phyloP scores from a whole-genome alignment of 2,329 filamentous ascomycete genomes.

The Aspergillus versicolor region DNA sequence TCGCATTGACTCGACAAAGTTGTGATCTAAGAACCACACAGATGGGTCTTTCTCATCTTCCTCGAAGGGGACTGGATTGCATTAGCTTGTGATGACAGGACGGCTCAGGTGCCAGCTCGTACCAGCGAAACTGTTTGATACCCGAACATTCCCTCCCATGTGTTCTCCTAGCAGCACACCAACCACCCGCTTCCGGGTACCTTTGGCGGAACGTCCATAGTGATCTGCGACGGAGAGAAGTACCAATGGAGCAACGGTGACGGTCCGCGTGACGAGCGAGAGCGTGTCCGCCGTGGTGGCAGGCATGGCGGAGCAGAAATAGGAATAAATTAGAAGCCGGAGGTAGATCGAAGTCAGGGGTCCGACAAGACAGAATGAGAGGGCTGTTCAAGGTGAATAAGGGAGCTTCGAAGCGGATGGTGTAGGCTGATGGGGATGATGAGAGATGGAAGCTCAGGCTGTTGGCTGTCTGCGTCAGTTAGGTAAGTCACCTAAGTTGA shows the following conservation, averaged over 20 bases:
- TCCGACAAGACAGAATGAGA: not conserved
- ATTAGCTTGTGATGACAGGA: constrained; percentile 1
- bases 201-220: constrained; percentile 91
- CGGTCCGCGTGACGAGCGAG: constrained; percentile 88
- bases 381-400: not conserved
- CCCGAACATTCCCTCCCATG: constrained; percentile 90
- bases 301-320: constrained; percentile 66
- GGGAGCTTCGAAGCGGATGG: constrained; percentile 1
- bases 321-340: not conserved
- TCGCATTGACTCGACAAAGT: constrained; percentile 99
- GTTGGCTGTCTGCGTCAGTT: constrained; percentile 5
- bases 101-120: constrained; percentile 31
- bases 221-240: constrained; percentile 98
- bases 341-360: not conserved
- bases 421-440: constrained; percentile 12
- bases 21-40: constrained; percentile 99
- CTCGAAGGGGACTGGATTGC: constrained; percentile 79
- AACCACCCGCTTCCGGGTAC: constrained; percentile 83
- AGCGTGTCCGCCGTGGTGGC: constrained; percentile 95
- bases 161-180: constrained; percentile 95
- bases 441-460: constrained; percentile 8
- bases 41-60: constrained; percentile 98
- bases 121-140: constrained; percentile 99
- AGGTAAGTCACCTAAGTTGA: constrained; percentile 2
- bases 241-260: constrained; percentile 95